Base-by-base conservation (phyloP, 257 asterid species). In the Linderniella brevidens region DNA sequence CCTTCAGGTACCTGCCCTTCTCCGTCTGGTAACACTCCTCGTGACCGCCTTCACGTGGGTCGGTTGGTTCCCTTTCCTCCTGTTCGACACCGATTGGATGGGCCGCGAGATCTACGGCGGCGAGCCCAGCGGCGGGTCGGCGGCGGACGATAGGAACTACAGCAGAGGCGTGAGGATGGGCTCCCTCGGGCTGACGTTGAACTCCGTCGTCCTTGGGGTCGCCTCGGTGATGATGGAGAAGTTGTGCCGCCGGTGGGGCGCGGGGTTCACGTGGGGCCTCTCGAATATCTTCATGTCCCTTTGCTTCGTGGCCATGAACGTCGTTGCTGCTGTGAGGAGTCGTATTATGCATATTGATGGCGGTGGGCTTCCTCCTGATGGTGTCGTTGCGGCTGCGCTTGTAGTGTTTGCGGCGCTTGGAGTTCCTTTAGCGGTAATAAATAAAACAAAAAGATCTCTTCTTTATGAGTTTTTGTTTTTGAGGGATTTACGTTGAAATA, bases 31-130 rank as follows among this genome's bases (percentile, higher is more conserved):
- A 16, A 71, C 68, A 44, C 69, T 81, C 63, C 77, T 78, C 45
- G 93, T 77, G 18, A 81, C 81, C 57, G 73, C 78, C 19, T 58
- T 81, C 58, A 81, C 75, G 41, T 81, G 93, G 93, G 70, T 75
- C 36, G 90, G 82, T 19, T 81, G 93, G 93, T 81, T 81, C 58
- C 93, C 93, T 0, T 81, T 81, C 73, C 62, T 61, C 55, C 77
- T 81, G 19, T 81, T 65, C 57, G 93, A 81, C 50, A 81, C 93
- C 46, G 93, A 81, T 60, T 81, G 93, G 93, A 75, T 81, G 84
- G 93, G 93, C 54, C 69, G 93, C 53, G 93, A 81, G 73, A 68
- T 81, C 53, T 81, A 75, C 64, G 85, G 86, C 0, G 93, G 93
- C 18, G 64, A 70, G 54, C 93, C 93, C 50, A 81, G 77, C 68